Evolutionary conservation across 73 alveolate genomes (phyloP).

Genomic region (Tetrahymena malaccensis): DNA sequence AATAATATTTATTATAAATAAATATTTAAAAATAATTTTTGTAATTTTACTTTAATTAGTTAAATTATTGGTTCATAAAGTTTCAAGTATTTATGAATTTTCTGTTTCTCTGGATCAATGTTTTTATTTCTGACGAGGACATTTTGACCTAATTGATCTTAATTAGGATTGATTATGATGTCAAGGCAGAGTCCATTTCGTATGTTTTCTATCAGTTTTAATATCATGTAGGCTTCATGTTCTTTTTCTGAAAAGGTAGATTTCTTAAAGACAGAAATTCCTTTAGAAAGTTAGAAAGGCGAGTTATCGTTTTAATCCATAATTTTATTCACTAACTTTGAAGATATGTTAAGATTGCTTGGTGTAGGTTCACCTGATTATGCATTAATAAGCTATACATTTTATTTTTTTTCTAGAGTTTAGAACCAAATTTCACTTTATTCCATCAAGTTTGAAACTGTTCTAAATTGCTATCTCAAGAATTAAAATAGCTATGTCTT

Average conservation of each 20-base stretch:
- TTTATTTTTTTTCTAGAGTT: conserved; percentile 12
- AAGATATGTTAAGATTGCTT: background rate
- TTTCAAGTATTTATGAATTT: background rate
- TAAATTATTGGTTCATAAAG: conserved; percentile 7
- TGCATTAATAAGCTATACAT: conserved; percentile 9
- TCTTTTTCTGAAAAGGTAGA: background rate
- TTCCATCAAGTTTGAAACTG: conserved; percentile 2
- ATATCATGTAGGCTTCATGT: background rate
- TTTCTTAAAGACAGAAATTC: background rate
- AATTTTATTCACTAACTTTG: background rate
- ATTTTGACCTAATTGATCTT: background rate
- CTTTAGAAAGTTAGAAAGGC: background rate
- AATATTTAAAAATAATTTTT: background rate
- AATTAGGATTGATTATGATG: background rate
- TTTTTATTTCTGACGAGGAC: background rate
- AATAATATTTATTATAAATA: background rate
- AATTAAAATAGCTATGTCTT: conserved; percentile 18
- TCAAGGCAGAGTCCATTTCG: background rate
- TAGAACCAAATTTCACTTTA: conserved; percentile 35
- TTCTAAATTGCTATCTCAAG: background rate
- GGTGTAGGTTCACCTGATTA: conserved; percentile 12
- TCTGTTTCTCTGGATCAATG: background rate
- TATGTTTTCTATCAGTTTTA: background rate
- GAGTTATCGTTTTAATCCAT: conserved; percentile 3
- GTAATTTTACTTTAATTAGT: background rate